phyloP scores from a whole-genome alignment of 495 filamentous ascomycete species.

The Penicillium parvum region DNA sequence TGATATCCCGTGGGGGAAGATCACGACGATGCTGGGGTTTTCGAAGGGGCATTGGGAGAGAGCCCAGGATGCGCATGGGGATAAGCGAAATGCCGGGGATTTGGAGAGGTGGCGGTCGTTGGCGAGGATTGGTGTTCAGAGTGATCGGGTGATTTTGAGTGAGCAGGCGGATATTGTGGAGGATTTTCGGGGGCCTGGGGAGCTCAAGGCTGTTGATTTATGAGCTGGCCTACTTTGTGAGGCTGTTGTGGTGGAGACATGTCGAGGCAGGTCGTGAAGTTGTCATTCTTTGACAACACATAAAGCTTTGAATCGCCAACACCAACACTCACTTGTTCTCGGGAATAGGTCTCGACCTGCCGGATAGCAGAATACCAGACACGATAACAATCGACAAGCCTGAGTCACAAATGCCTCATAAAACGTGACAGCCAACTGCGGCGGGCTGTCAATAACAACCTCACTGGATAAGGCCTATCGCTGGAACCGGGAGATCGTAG shows the following conservation, averaged over 20 bases:
- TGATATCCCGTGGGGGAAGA: conserved; percentile 28
- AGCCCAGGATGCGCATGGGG: conserved; percentile 31
- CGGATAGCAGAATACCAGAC: too few species aligned
- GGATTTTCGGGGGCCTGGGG: conserved; percentile 31
- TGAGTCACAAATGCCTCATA: too few species aligned
- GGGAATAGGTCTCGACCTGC: too few species aligned
- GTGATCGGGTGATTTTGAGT: conserved; percentile 32
- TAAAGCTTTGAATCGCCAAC: too few species aligned
- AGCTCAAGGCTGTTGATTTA: conserved; percentile 30
- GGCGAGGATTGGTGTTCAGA: conserved; percentile 30
- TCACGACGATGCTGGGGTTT: conserved; percentile 34
- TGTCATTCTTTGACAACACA: not conserved
- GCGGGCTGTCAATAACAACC: too few species aligned
- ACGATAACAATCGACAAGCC: too few species aligned
- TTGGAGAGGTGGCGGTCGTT: conserved; percentile 32
- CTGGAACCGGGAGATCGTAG: not conserved
- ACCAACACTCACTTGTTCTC: too few species aligned
- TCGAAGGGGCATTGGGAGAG: conserved; percentile 38
- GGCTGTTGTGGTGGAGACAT: not conserved
- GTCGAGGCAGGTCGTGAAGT: not conserved
- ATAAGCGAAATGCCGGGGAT: conserved; percentile 33
- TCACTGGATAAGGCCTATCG: too few species aligned
- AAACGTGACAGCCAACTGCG: too few species aligned
- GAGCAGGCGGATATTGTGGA: conserved; percentile 39
- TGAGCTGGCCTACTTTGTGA: conserved; percentile 31